phyloP scores from a whole-genome alignment of 2,329 filamentous ascomycete genomes.

The Verticillium tricorpus region DNA sequence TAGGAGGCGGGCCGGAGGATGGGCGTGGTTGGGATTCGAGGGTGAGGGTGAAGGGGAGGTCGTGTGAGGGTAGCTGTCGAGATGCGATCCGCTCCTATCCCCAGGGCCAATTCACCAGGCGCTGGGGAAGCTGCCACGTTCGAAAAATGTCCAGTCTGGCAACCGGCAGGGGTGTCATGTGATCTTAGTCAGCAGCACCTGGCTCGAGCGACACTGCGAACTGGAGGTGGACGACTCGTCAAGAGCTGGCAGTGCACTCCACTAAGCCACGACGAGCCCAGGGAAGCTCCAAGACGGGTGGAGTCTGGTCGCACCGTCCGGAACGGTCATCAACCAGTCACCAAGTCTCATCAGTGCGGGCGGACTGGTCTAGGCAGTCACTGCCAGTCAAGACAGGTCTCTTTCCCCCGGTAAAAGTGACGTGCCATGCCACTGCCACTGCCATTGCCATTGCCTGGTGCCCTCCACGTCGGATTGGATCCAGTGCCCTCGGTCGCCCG shows the following conservation, averaged over 20 bases:
- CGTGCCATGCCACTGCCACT: background rate
- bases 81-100: slow-evolving; percentile 7
- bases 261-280: background rate
- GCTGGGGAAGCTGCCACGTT: slow-evolving; percentile 48
- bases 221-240: no score
- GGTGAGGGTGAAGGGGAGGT: background rate
- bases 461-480: background rate
- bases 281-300: background rate
- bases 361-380: background rate
- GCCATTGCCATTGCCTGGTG: background rate
- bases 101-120: slow-evolving; percentile 12
- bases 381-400: background rate
- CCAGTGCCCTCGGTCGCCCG: background rate
- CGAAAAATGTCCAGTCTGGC: slow-evolving; percentile 28
- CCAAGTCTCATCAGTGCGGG: background rate
- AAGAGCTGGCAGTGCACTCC: background rate
- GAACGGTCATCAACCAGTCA: background rate
- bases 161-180: slow-evolving; percentile 31
- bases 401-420: background rate
- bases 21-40: slow-evolving; percentile 5
- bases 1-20: slow-evolving; percentile 4
- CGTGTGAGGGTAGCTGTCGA: slow-evolving; percentile 8
- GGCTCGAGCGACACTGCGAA: background rate
- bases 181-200: slow-evolving; percentile 8
- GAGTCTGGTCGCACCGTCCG: background rate